A percentile compares a stretch with the other conserved stretches of the same genome.
These are phyloP conservation scores for Penicillium sp. DNA, from an alignment of 2,329 filamentous ascomycete species.

Conservation along the genomic window DNA sequence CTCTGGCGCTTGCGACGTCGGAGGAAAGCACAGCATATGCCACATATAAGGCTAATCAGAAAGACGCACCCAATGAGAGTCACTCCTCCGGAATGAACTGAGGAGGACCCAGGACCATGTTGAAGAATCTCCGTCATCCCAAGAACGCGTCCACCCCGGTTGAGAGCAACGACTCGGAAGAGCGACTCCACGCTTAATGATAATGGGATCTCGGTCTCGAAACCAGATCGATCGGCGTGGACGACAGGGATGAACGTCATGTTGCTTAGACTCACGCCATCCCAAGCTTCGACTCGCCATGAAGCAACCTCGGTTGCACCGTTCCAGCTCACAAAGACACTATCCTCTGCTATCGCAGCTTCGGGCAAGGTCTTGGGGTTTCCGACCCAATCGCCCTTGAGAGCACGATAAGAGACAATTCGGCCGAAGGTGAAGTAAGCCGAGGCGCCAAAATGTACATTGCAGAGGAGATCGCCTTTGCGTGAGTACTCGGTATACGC, in stretches of 20 bases:
- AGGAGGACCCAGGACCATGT: neutral
- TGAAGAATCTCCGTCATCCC: slow-evolving; percentile 17
- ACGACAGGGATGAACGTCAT: slow-evolving; percentile 13
- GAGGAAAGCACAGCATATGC: slow-evolving; percentile 11
- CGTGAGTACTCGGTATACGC: slow-evolving; percentile 45
- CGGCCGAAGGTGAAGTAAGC: slow-evolving; percentile 43
- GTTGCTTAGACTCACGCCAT: slow-evolving; percentile 10
- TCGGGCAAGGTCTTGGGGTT: slow-evolving; percentile 39
- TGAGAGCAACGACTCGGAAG: slow-evolving; percentile 20
- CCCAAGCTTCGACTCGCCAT: slow-evolving; percentile 25
- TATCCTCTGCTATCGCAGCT: slow-evolving; percentile 11
- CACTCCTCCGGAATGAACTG: slow-evolving; percentile 4
- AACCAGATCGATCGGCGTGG: slow-evolving; percentile 17
- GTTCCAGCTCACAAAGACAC: slow-evolving; percentile 34
- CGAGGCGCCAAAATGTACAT: slow-evolving; percentile 40
- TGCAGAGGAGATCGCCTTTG: slow-evolving; percentile 22
- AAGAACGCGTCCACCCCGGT: slow-evolving; percentile 17
- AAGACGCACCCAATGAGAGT: too few relatives aligned
- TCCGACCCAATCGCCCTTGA: slow-evolving; percentile 50
- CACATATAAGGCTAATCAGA: slow-evolving; percentile 13
- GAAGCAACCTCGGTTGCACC: slow-evolving; percentile 32
- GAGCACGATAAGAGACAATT: slow-evolving; percentile 53
- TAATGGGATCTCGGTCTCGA: slow-evolving; percentile 19
- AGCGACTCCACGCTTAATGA: slow-evolving; percentile 8
- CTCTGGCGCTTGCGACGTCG: neutral